phyloP scores from a whole-genome alignment of 805 yeast genomes.

The Barnettozyma vustinii region DNA sequence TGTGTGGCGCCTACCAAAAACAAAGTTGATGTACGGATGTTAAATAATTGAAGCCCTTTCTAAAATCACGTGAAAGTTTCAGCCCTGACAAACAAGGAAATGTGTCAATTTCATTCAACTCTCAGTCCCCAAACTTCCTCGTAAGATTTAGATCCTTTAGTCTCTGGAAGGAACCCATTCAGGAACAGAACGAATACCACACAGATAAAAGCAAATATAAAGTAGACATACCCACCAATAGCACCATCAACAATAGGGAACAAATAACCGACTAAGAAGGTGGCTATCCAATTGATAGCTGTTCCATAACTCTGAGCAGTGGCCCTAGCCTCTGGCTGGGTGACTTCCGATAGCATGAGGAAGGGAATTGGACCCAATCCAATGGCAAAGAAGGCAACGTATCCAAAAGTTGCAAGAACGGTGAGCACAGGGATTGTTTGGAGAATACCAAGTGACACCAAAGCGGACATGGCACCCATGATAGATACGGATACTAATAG shows the following conservation, averaged over 20 bases:
- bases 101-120: slow-evolving; percentile 16
- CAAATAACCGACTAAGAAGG: slow-evolving; percentile 71
- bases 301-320: slow-evolving; percentile 93
- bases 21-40: not conserved
- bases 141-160: slow-evolving; percentile 58
- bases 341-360: slow-evolving; percentile 80
- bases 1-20: not conserved
- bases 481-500: slow-evolving; percentile 57
- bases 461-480: slow-evolving; percentile 61
- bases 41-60: not conserved
- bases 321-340: slow-evolving; percentile 73
- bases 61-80: not conserved
- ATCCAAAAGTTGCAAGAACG: slow-evolving; percentile 59
- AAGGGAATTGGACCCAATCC: slow-evolving; percentile 98
- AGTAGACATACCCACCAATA: slow-evolving; percentile 77
- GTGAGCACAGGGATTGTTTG: slow-evolving; percentile 42
- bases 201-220: slow-evolving; percentile 61
- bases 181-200: slow-evolving; percentile 44
- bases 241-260: slow-evolving; percentile 67
- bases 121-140: slow-evolving; percentile 59
- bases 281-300: slow-evolving; percentile 84
- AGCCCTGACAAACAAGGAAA: not conserved
- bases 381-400: slow-evolving; percentile 81
- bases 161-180: slow-evolving; percentile 58
- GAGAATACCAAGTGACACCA: slow-evolving; percentile 64